phyloP scores from a whole-genome alignment of 495 filamentous ascomycete genomes.

The Aspergillus avenaceus region DNA sequence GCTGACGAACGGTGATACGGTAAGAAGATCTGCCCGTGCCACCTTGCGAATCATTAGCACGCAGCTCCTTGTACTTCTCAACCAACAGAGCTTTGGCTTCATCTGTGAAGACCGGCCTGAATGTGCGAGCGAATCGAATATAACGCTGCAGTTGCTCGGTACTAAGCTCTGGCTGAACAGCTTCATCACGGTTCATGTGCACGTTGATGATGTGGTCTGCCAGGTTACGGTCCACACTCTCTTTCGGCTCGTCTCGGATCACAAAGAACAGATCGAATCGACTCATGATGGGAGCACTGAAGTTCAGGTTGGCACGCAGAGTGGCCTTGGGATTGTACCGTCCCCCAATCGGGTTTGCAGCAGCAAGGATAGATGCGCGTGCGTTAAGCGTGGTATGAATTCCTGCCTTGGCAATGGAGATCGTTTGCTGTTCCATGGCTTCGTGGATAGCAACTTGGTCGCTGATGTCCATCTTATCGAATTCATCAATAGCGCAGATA shows the following conservation, averaged over 20 bases:
- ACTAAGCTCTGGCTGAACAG: conserved; percentile 86
- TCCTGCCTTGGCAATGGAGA: conserved; percentile 97
- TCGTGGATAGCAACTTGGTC: conserved; percentile 99
- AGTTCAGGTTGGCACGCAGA: conserved; percentile 92
- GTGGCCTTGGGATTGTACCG: conserved; percentile 96
- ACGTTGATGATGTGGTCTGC: conserved; percentile 94
- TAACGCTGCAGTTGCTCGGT: conserved; percentile 97
- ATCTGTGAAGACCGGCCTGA: conserved; percentile 86
- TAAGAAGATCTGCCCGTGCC: conserved; percentile 90
- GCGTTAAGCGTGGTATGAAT: conserved; percentile 98
- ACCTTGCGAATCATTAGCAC: conserved; percentile 90
- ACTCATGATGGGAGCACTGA: conserved; percentile 97
- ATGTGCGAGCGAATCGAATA: conserved; percentile 93
- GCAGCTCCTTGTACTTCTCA: conserved; percentile 92
- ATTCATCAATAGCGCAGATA: conserved; percentile 98
- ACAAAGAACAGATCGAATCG: conserved; percentile 99
- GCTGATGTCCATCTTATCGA: conserved; percentile 98
- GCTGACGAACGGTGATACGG: conserved; percentile 92
- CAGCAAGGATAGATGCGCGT: conserved; percentile 88
- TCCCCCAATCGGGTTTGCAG: conserved; percentile 93
- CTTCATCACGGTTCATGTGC: conserved; percentile 86
- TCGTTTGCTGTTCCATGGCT: conserved; percentile 99
- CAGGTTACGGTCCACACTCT: conserved; percentile 81
- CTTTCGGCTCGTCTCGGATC: conserved; percentile 94
- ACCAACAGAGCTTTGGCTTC: conserved; percentile 85